These are phyloP conservation scores for Cotoneaster glaucophyllus DNA, from an alignment of 306 rosid species.

Conservation along the genomic window DNA sequence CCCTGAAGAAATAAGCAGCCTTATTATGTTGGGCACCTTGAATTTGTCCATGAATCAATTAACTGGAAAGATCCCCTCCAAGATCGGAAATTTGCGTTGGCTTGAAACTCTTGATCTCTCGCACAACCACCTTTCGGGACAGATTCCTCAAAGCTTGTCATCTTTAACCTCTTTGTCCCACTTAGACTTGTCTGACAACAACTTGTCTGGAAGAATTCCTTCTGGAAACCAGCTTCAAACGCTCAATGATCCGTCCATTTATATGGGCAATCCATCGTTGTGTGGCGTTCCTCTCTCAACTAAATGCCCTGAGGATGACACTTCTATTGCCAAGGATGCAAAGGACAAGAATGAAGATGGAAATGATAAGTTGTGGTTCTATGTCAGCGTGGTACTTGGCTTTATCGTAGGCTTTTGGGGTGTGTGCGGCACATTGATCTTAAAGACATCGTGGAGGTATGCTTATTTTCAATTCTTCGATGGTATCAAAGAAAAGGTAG, in stretches of 20 bases:
- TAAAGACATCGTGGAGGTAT: too few species aligned
- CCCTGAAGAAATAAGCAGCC: neutral
- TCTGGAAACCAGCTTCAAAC: too few species aligned
- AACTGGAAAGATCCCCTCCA: neutral
- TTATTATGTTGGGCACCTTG: neutral
- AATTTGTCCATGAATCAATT: conserved; percentile 10
- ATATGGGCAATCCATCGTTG: too few species aligned
- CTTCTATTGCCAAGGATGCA: neutral
- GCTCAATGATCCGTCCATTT: too few species aligned
- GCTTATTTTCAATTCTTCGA: too few species aligned
- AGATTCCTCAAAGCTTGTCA: neutral
- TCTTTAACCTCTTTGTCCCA: too few species aligned
- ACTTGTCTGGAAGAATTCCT: too few species aligned
- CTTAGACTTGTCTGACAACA: too few species aligned
- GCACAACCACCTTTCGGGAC: neutral
- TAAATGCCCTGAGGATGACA: neutral
- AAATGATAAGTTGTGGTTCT: neutral
- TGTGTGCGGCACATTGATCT: neutral
- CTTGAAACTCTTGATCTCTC: conserved; percentile 14
- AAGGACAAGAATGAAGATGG: neutral
- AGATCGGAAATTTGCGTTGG: neutral
- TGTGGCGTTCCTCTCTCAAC: too few species aligned
- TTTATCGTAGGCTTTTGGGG: neutral
- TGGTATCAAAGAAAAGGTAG: too few species aligned
- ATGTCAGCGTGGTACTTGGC: neutral